A percentile compares a stretch with the other conserved stretches of the same genome.
Evolutionary conservation across 768 basidiomycete species (phyloP).

Genomic region (Clavaria fumosa): DNA sequence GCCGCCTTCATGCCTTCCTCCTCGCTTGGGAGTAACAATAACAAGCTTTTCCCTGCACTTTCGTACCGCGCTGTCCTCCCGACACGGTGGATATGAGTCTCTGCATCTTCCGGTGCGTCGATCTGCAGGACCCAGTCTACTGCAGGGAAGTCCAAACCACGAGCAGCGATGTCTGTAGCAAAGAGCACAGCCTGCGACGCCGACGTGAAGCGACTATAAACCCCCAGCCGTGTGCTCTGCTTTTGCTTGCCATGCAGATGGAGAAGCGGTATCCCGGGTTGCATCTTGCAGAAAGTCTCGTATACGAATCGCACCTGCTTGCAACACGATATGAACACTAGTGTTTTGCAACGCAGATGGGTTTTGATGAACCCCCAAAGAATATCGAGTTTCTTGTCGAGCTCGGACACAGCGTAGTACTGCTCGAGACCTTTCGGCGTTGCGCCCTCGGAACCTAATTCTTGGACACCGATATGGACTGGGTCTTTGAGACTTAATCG

Average conservation of each 20-base stretch:
- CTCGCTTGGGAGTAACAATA: slow-evolving; percentile 80
- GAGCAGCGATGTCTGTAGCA: slow-evolving; percentile 92
- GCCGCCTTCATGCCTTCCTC: slow-evolving; percentile 77
- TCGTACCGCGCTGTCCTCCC: slow-evolving; percentile 92
- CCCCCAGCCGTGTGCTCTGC: slow-evolving; percentile 70
- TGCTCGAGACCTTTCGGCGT: slow-evolving; percentile 77
- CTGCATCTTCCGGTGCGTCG: slow-evolving; percentile 93
- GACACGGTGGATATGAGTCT: slow-evolving; percentile 95
- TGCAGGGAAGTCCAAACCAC: slow-evolving; percentile 90
- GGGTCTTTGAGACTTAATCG: slow-evolving; percentile 81
- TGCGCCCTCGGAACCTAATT: slow-evolving; percentile 27
- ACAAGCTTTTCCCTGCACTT: slow-evolving; percentile 70
- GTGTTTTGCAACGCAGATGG: slow-evolving; percentile 78
- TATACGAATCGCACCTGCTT: slow-evolving; percentile 97
- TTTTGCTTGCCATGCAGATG: slow-evolving; percentile 96
- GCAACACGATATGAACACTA: slow-evolving; percentile 89
- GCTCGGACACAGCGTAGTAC: slow-evolving; percentile 67
- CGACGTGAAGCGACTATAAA: slow-evolving; percentile 72
- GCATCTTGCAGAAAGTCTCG: slow-evolving; percentile 91
- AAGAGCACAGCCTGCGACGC: slow-evolving; percentile 77
- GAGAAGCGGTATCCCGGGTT: slow-evolving; percentile 85
- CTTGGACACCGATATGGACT: slow-evolving; percentile 50
- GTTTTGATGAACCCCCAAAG: slow-evolving; percentile 93
- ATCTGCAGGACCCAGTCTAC: slow-evolving; percentile 96
- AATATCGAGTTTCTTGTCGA: slow-evolving; percentile 81